These are phyloP conservation scores for Cytospora chrysosperma DNA, from an alignment of 2,329 filamentous ascomycete species.

Conservation along the genomic window DNA sequence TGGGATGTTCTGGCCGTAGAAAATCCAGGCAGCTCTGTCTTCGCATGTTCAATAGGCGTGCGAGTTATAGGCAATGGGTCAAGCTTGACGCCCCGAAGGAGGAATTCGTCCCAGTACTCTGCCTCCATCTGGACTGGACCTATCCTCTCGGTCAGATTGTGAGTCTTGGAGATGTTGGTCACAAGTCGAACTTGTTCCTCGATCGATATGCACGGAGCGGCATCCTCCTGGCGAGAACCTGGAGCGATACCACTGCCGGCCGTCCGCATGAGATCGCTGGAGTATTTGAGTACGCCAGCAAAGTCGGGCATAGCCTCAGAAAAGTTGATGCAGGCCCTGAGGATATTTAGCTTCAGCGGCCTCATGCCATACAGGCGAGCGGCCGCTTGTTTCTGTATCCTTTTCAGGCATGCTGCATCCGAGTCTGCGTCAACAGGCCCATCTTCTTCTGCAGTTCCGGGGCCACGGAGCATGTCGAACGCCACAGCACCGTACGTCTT, in stretches of 20 bases:
- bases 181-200: slow-evolving; percentile 86
- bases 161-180: slow-evolving; percentile 82
- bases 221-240: slow-evolving; percentile 65
- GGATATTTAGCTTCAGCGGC: slow-evolving; percentile 78
- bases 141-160: slow-evolving; percentile 71
- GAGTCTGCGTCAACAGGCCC: slow-evolving; percentile 41
- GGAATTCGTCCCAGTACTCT: slow-evolving; percentile 96
- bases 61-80: slow-evolving; percentile 60
- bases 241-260: slow-evolving; percentile 79
- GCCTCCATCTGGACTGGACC: slow-evolving; percentile 70
- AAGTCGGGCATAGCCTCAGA: slow-evolving; percentile 94
- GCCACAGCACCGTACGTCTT: slow-evolving; percentile 64
- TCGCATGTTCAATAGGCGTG: slow-evolving; percentile 65
- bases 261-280: slow-evolving; percentile 77
- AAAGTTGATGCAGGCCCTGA: slow-evolving; percentile 88
- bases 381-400: slow-evolving; percentile 59
- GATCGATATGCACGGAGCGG: slow-evolving; percentile 66
- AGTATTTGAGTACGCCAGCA: slow-evolving; percentile 83
- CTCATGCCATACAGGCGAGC: slow-evolving; percentile 72
- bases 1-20: slow-evolving; percentile 53
- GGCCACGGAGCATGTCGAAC: slow-evolving; percentile 39
- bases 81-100: slow-evolving; percentile 75
- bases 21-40: slow-evolving; percentile 52
- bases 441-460: slow-evolving; percentile 27
- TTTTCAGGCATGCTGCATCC: slow-evolving; percentile 51